Conservation (phyloP, 1,284 basidiomycete genomes). For the Malassezia furfur region DNA sequence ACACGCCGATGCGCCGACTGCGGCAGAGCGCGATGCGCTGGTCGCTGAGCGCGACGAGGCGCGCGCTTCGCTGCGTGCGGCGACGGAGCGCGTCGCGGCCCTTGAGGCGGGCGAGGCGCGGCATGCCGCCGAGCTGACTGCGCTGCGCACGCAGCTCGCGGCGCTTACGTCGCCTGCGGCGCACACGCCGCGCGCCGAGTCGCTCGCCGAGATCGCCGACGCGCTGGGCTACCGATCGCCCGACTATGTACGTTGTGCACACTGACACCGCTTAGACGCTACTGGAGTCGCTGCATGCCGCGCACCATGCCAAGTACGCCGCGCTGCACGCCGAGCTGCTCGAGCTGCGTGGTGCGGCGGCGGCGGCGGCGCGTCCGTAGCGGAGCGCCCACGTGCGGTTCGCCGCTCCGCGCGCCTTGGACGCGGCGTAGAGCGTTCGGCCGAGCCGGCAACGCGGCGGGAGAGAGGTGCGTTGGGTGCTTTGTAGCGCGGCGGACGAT, state of each 20-base stretch:
- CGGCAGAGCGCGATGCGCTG: too few relatives aligned
- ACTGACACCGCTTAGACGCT: constrained; percentile 12
- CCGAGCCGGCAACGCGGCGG: not conserved
- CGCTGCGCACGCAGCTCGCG: too few relatives aligned
- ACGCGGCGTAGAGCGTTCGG: not conserved
- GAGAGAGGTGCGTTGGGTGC: not conserved
- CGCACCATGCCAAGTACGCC: constrained; percentile 15
- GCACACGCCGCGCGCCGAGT: not conserved
- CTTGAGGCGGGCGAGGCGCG: not conserved
- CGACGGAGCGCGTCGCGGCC: too few relatives aligned
- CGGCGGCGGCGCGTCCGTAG: not conserved
- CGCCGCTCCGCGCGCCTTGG: too few relatives aligned
- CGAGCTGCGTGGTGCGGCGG: not conserved
- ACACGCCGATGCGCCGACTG: not conserved
- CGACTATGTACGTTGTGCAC: constrained; percentile 12
- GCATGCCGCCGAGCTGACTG: too few relatives aligned
- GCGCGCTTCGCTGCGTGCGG: not conserved
- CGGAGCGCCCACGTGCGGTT: too few relatives aligned
- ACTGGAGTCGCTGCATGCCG: constrained; percentile 15
- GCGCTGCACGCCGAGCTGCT: not conserved
- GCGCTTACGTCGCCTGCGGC: not conserved
- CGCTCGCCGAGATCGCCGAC: constrained; percentile 1
- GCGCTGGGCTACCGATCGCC: constrained; percentile 5
- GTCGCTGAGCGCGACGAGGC: not conserved
- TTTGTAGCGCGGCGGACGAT: constrained; percentile 1